These are phyloP conservation scores for Posidonia oceanica DNA, from an alignment of 116 monocot genomes.

Conservation along the genomic window DNA sequence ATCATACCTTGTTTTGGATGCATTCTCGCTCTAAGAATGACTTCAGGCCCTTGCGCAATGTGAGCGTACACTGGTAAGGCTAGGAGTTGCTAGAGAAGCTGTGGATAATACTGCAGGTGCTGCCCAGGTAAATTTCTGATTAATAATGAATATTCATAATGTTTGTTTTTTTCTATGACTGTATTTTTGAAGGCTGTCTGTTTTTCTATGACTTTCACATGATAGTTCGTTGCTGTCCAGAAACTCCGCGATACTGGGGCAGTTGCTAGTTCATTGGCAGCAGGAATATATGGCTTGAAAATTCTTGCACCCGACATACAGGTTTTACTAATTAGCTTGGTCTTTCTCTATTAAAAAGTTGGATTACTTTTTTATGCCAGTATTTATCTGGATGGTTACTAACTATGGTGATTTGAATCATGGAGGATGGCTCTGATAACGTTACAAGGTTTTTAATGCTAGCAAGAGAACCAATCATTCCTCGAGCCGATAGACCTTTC, in stretches of 20 bases:
- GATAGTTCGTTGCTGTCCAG: constrained; percentile 54
- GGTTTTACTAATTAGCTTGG: constrained; percentile 18
- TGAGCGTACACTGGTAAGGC: constrained; percentile 61
- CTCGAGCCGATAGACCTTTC: constrained; percentile 34
- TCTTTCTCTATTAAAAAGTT: background rate
- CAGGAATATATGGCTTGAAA: constrained; percentile 68
- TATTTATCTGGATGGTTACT: too few species aligned
- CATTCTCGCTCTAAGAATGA: background rate
- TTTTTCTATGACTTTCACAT: background rate
- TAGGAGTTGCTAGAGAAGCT: constrained; percentile 81
- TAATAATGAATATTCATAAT: background rate
- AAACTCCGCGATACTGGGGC: constrained; percentile 75
- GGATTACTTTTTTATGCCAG: too few species aligned
- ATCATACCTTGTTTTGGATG: background rate
- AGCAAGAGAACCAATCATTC: constrained; percentile 92
- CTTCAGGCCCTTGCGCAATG: constrained; percentile 89
- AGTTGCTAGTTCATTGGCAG: constrained; percentile 83
- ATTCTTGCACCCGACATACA: constrained; percentile 86
- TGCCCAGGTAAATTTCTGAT: constrained; percentile 47
- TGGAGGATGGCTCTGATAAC: constrained; percentile 82
- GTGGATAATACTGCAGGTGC: constrained; percentile 93
- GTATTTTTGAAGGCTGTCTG: background rate
- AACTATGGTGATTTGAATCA: too few species aligned
- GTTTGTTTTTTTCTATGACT: too few species aligned
- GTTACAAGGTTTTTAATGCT: constrained; percentile 88